Base-by-base conservation (phyloP, 805 yeast species). In the Kuraishia borneana region DNA sequence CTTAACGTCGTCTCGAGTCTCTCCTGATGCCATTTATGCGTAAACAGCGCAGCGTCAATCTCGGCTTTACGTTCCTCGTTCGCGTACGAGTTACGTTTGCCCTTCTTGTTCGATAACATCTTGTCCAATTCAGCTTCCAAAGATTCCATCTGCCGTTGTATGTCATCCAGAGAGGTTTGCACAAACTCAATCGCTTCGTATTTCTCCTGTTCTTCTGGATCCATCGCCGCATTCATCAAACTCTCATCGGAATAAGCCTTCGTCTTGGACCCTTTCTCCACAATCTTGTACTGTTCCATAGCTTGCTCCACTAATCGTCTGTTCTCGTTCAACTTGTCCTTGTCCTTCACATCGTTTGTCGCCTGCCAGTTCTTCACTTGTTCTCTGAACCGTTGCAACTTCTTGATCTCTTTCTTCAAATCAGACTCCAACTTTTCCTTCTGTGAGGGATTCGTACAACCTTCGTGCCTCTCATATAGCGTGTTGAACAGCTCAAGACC, bases 11-110 rank as follows among this genome's bases (percentile, higher is more conserved):
- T 70, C 51, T 92, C 98, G 49, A 92, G 64, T 47, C 79, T 76
- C 33, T 72, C 68, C 36, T 78, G 73, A 59, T 92, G 97, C 68
- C 76, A 76, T 39, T 72, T 70, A 53, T 88, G 88, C 44, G 89
- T 71, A 30, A 80, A 85, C 18, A 82, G 58, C 33, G 71, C 65
- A 38, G 73, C 78, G 42, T 74, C 82, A 18, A 83, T 59, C 37
- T 78, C 72, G 21, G 65, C 55, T 42, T 75, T 76, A 37, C 70
- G 65, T 37, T 67, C 59, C 33, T 64, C 63, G 40, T 71, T 76
- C 6, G 65, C 54, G 29, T 40, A 35, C 19, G 47, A 46, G 26
- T 39, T 41, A 10, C 38, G 67, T 48, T 76, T 76, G 40, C 82
- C 70, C 48, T 72, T 72, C 47, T 73, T 74, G 30, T 54, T 56